Conservation (phyloP, 176 grass and related monocot genomes). For the Themeda triandra region DNA sequence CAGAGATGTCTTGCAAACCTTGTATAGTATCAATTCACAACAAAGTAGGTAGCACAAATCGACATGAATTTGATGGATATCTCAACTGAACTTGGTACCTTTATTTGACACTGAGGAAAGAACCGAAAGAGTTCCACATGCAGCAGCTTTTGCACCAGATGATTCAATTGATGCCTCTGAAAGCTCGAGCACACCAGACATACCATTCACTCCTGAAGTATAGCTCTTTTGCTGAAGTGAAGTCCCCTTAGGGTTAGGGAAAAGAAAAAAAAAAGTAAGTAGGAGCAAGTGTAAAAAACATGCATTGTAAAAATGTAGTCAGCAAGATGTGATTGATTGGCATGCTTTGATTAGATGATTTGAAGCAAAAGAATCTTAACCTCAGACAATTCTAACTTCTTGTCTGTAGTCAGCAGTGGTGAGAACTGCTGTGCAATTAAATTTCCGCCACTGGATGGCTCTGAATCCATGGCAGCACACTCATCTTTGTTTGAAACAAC, state of each 20-base stretch:
- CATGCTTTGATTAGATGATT: background rate
- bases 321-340: background rate
- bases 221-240: slow-evolving; percentile 42
- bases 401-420: background rate
- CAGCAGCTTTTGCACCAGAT: slow-evolving; percentile 95
- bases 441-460: slow-evolving; percentile 33
- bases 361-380: slow-evolving; percentile 14
- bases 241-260: slow-evolving; percentile 11
- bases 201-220: slow-evolving; percentile 18
- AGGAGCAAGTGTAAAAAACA: background rate
- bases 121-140: slow-evolving; percentile 71
- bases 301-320: slow-evolving; percentile 5
- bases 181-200: slow-evolving; percentile 53
- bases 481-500: slow-evolving; percentile 30
- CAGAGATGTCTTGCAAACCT: background rate
- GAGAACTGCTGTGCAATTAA: slow-evolving; percentile 17
- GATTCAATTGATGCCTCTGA: slow-evolving; percentile 73
- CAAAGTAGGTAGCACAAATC: background rate
- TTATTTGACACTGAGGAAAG: slow-evolving; percentile 61
- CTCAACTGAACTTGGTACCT: slow-evolving; percentile 41
- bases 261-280: slow-evolving; percentile 32
- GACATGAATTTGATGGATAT: background rate
- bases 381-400: slow-evolving; percentile 20
- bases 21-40: background rate
- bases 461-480: slow-evolving; percentile 30